Conservation (phyloP, 2,329 filamentous ascomycete species). For the Cordyceps cicadae region DNA sequence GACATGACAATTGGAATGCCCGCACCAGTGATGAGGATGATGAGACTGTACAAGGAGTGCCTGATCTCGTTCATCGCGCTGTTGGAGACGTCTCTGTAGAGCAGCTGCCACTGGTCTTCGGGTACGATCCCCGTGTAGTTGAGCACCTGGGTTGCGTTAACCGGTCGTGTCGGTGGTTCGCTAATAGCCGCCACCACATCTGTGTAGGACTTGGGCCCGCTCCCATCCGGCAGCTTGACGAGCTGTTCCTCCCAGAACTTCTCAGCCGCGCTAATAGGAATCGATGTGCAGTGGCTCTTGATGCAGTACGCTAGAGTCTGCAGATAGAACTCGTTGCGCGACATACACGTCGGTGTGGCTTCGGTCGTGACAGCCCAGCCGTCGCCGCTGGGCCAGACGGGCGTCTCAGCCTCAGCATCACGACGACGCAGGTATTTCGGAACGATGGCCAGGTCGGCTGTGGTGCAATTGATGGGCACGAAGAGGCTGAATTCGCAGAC, state of each 20-base stretch:
- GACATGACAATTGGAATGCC: constrained; percentile 22
- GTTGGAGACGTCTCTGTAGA: constrained; percentile 4
- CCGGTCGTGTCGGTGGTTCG: constrained; percentile 1
- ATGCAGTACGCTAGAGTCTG: constrained; percentile 17
- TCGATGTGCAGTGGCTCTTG: constrained; percentile 9
- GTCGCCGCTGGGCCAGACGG: constrained; percentile 11
- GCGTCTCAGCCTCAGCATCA: neutral
- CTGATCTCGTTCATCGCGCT: constrained; percentile 11
- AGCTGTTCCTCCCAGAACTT: constrained; percentile 15
- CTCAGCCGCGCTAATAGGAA: constrained; percentile 8
- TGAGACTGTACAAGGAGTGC: constrained; percentile 18
- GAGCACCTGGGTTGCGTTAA: constrained; percentile 10
- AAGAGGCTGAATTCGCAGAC: constrained; percentile 19
- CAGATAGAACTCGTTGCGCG: constrained; percentile 14
- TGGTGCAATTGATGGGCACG: constrained; percentile 19
- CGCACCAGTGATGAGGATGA: constrained; percentile 18
- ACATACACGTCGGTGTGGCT: constrained; percentile 14
- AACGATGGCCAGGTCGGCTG: constrained; percentile 1
- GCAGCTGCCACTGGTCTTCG: constrained; percentile 4
- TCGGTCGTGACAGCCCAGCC: constrained; percentile 12
- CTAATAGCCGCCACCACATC: constrained; percentile 12
- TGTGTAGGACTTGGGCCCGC: constrained; percentile 5
- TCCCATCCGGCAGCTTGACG: constrained; percentile 9
- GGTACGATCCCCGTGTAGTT: constrained; percentile 13
- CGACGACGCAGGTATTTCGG: neutral